Base-by-base conservation (phyloP, 2,329 filamentous ascomycete species). In the Conoideocrella luteorostrata region DNA sequence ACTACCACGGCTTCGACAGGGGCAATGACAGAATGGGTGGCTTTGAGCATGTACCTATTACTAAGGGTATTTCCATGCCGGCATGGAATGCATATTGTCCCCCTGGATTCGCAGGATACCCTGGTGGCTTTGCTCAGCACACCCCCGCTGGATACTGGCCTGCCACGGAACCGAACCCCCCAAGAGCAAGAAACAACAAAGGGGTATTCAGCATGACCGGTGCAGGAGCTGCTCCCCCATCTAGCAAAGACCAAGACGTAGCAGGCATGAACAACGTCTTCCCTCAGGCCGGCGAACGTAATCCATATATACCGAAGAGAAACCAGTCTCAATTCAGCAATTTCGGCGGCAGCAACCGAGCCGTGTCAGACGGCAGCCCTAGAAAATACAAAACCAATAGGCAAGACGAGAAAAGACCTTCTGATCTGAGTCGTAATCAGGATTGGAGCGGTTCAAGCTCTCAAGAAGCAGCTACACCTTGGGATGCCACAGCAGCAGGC, bases 1-100 rank as follows among this genome's bases (percentile, higher is more conserved):
- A 65, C 51, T 66, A 65, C 18, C 50, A 67, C 33, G 68, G 68
- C 2, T 69, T 68, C 46, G 51, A 56, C 10, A 50, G 54, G 17
- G 30, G 11, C 6, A 23, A 33, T 26, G 38, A 37, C 18, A 17
- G 22, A 15, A n/a, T n/a, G n/a, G 17, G 18, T 5, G 51, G 49
- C 7, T 56, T 57, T 39, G 50, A 52, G n/a, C 51, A 60, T 35
- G 50, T 56, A 15, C 59, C 59, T 4, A 52, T 61, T 26, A 62
- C 60, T 3, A 59, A 63, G 41, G 57, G 57, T 5, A 55, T 63
- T 50, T 48, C 51, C 1, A 34, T 48, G 28, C 45, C 48, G 7
- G 30, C 49, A 0, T 60, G 55, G 54, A 52, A 49, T 33, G 36
- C 52, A 7, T 52, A 40, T 11, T 51, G 45, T 5, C 55, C 54